Conservation (phyloP, 805 yeast genomes). For the Spathaspora girioi region DNA sequence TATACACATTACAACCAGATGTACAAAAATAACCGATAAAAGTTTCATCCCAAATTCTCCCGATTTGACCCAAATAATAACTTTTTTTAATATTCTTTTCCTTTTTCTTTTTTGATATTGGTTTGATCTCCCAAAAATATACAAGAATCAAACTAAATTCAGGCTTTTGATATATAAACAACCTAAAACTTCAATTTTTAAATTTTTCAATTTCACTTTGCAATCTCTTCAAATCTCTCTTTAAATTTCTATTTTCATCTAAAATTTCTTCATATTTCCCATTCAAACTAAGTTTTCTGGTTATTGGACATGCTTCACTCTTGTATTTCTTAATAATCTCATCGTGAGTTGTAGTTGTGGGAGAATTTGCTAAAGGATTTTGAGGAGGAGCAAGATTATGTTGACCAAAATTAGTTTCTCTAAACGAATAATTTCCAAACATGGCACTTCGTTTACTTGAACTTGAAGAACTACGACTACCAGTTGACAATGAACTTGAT, state of each 20-base stretch:
- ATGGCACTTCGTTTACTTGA: slow-evolving; percentile 3
- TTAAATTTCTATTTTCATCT: slow-evolving; percentile 10
- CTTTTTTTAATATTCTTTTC: not conserved
- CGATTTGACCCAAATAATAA: not conserved
- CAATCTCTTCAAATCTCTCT: slow-evolving; percentile 8
- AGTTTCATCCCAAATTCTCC: not conserved
- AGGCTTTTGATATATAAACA: not conserved
- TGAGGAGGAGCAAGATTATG: not conserved
- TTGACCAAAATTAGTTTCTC: not conserved
- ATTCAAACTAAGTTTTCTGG: slow-evolving; percentile 4
- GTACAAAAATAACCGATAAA: not conserved
- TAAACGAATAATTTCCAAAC: slow-evolving; percentile 5
- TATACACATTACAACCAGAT: not conserved
- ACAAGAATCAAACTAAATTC: not conserved
- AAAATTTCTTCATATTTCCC: slow-evolving; percentile 6
- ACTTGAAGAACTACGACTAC: slow-evolving; percentile 1
- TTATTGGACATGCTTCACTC: slow-evolving; percentile 1
- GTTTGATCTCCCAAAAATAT: not conserved
- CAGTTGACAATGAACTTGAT: slow-evolving; percentile 3
- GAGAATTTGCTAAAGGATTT: not conserved
- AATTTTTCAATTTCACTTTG: slow-evolving; percentile 5
- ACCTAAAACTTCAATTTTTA: not conserved
- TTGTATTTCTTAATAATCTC: slow-evolving; percentile 4
- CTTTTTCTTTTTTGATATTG: not conserved
- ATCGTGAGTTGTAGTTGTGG: slow-evolving; percentile 1